Evolutionary conservation across 257 asterid genomes (phyloP).

Genomic region (Nicotiana noctiflora): DNA sequence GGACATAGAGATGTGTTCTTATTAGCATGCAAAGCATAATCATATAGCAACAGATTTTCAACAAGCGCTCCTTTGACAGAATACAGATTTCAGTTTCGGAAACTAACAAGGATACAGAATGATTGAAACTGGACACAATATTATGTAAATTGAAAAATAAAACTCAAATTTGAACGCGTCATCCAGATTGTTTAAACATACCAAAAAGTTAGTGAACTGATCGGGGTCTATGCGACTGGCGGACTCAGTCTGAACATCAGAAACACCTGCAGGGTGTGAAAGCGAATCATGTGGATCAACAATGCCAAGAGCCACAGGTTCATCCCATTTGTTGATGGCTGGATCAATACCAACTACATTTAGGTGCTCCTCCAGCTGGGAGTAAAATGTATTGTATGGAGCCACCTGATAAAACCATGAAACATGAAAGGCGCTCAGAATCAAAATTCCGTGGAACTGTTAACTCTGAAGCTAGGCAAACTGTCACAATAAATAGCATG

Average conservation of each 20-base stretch:
- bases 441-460: background rate
- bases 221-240: conserved; percentile 76
- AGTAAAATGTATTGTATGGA: conserved; percentile 70
- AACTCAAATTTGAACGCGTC: background rate
- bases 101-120: background rate
- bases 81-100: background rate
- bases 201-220: conserved; percentile 72
- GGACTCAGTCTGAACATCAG: conserved; percentile 86
- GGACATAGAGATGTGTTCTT: background rate
- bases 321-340: conserved; percentile 74
- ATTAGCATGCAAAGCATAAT: background rate
- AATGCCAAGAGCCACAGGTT: conserved; percentile 72
- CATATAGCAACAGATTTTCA: background rate
- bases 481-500: background rate
- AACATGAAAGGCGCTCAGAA: background rate
- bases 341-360: conserved; percentile 71
- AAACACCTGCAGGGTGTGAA: conserved; percentile 90
- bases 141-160: background rate
- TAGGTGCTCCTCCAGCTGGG: conserved; percentile 76
- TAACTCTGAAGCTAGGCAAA: background rate
- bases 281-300: conserved; percentile 93
- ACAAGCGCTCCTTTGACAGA: background rate
- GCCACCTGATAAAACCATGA: conserved; percentile 55
- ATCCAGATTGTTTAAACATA: conserved; percentile 15
- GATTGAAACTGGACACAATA: background rate